Evolutionary conservation across 768 basidiomycete genomes (phyloP).

Genomic region (Trametes punicea): DNA sequence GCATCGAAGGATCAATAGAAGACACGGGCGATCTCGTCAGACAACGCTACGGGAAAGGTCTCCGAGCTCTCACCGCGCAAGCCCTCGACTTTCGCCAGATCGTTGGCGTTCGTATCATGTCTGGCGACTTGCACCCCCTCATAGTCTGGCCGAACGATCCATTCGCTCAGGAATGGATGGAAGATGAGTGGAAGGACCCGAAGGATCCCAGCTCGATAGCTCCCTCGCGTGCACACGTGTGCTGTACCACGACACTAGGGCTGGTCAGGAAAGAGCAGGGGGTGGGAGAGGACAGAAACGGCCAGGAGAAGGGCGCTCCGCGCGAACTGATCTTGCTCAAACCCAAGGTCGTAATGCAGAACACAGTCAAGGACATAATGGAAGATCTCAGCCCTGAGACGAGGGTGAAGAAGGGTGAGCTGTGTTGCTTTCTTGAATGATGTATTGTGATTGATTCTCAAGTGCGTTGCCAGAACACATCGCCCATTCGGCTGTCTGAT

Average conservation of each 20-base stretch:
- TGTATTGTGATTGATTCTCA: neutral
- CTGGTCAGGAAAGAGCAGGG: neutral
- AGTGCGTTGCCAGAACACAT: too few species aligned
- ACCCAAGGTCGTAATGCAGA: conserved; percentile 6
- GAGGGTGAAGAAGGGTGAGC: neutral
- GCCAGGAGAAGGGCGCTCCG: neutral
- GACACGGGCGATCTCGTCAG: neutral
- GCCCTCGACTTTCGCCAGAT: conserved; percentile 10
- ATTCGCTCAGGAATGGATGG: conserved; percentile 6
- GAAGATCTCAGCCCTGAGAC: neutral
- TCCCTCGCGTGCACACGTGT: neutral
- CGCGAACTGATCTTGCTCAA: neutral
- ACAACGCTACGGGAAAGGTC: neutral
- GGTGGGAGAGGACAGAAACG: neutral
- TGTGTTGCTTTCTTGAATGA: neutral
- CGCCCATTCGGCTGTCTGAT: too few species aligned
- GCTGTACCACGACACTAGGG: conserved; percentile 4
- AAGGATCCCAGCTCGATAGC: neutral
- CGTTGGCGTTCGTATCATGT: conserved; percentile 9
- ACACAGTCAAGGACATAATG: neutral
- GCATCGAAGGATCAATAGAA: neutral
- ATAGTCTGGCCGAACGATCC: neutral
- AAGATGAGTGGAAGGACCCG: conserved; percentile 13
- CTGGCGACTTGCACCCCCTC: conserved; percentile 3
- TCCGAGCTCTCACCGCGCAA: neutral